These are phyloP conservation scores for Botrytis hyacinthi DNA, from an alignment of 2,329 filamentous ascomycete species.

Conservation along the genomic window DNA sequence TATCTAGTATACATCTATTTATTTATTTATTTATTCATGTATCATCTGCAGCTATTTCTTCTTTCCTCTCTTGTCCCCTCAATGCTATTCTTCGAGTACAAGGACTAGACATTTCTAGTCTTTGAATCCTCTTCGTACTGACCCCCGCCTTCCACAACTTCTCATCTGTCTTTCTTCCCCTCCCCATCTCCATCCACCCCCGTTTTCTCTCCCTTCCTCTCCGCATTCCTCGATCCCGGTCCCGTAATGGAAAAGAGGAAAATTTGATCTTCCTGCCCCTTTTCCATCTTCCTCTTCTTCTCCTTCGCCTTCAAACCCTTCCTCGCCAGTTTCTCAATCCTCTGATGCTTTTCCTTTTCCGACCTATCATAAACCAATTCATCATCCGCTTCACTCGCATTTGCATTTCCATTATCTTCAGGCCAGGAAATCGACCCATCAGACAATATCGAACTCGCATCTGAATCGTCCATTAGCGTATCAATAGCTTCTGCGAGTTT, in stretches of 20 bases:
- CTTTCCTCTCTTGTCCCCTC: not conserved
- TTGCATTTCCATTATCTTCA: not conserved
- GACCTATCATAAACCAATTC: not conserved
- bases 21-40: not conserved
- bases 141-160: not conserved
- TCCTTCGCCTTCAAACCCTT: not conserved
- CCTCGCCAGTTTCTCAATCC: not conserved
- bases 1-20: no score
- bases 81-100: not conserved
- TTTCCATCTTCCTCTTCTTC: constrained; percentile 21
- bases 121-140: not conserved
- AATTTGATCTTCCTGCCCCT: constrained; percentile 28
- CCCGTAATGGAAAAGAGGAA: constrained; percentile 32
- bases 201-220: not conserved
- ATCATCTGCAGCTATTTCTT: not conserved
- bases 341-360: not conserved
- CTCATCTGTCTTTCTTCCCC: not conserved
- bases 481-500: constrained; percentile 6
- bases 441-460: not conserved
- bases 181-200: not conserved
- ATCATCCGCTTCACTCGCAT: constrained; percentile 5
- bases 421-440: constrained; percentile 12
- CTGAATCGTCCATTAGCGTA: not conserved
- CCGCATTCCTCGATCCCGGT: not conserved
- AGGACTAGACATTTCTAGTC: not conserved